Conservation (phyloP, 768 basidiomycete species). For the Podaxis sp. region DNA sequence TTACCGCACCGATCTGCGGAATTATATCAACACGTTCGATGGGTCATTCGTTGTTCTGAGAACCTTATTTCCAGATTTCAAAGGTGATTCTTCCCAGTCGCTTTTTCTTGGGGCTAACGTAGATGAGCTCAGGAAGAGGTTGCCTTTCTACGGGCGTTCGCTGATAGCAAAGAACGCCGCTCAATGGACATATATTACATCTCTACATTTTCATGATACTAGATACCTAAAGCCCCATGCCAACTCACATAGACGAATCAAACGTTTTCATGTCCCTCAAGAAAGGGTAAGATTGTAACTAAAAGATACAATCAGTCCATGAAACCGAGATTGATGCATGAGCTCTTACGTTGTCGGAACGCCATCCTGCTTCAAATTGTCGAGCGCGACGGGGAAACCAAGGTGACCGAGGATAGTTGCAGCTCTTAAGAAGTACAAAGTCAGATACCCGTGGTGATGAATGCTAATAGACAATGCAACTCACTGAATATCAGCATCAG, state of each 20-base stretch:
- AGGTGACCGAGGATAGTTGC: conserved; percentile 1
- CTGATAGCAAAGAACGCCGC: neutral
- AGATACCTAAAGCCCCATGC: neutral
- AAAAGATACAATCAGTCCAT: neutral
- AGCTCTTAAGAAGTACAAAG: neutral
- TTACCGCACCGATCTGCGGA: too few relatives aligned
- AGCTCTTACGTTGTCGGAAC: conserved; percentile 6
- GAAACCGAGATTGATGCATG: neutral
- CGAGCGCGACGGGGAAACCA: conserved; percentile 9
- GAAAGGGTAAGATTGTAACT: neutral
- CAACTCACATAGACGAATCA: neutral
- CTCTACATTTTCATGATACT: neutral
- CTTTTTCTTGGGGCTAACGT: too few relatives aligned
- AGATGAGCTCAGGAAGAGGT: too few relatives aligned
- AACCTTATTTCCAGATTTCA: too few relatives aligned
- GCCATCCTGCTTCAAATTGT: neutral
- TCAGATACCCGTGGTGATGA: neutral
- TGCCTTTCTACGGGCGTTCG: too few relatives aligned
- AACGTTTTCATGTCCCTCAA: neutral
- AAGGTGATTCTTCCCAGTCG: too few relatives aligned
- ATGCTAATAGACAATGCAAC: conserved; percentile 3
- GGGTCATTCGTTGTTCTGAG: too few relatives aligned
- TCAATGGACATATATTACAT: neutral
- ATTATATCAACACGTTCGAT: too few relatives aligned
- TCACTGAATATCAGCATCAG: conserved; percentile 39